Base-by-base conservation (phyloP, 495 filamentous ascomycete genomes). In the Aspergillus panamensis region DNA sequence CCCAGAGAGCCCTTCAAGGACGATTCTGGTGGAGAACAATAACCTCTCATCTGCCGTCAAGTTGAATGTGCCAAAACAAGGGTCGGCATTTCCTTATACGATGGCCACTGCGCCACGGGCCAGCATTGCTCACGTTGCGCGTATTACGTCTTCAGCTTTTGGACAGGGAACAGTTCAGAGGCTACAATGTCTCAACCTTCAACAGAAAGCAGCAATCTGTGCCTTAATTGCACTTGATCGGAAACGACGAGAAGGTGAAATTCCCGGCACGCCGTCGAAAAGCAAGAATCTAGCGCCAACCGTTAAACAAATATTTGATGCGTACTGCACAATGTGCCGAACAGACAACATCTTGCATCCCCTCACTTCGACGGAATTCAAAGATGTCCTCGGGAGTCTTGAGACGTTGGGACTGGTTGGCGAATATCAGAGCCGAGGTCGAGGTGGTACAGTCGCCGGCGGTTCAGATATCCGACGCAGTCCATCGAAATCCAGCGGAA, bases 161-260 rank as follows among this genome's bases (percentile, higher is more conserved):
- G 87, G 89, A 62, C 90, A 96, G 62, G 91, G 90, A 33, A 85
- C 91, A 12, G 80, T 77, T 10, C 89, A 96, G 59, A 82, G 94
- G 53, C 81, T 99, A 6, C 87, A 89, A 71, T 84, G 83, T 1
- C 80, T 99, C 43, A 97, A 97, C 65, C 80, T 97, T 0, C 94
- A 99, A 63, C 95, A 97, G 76, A 99, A 96, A 71, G 94, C 92
- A 3, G 91, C 90, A 8, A 81, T 99, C 21, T 97, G 95, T 71
- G 82, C 92, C 0, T 77, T 97, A 29, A 76, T 91, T 47, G 89
- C 91, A 1, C 80, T 93, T 2, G 92, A 97, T 70, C 89, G 80
- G 49, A 73, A 73, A 59, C 70, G 72, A 43, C 77, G 69, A 6
- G 71, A 72, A 39, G 49, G 57, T 55, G 55, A 73, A 54, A 33